Base-by-base conservation (phyloP, 768 basidiomycete species). In the Boletus speciosus region DNA sequence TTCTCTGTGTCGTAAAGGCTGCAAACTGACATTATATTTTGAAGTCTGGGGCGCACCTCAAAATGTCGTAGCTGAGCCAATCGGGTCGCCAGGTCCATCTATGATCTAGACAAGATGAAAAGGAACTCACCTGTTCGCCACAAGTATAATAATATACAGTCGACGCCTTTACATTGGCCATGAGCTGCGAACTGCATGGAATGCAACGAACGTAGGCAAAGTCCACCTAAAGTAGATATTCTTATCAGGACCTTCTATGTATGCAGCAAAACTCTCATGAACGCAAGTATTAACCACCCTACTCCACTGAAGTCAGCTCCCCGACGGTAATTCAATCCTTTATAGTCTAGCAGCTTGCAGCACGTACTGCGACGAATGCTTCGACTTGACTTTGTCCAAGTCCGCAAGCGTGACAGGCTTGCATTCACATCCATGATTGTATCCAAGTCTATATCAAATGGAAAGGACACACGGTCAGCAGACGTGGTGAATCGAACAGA, bases 321-420 rank as follows among this genome's bases (percentile, higher is more conserved):
- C n/a, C 10, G 16, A 47, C 14, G 23, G 19, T 12, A 29, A 3
- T 16, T 16, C 34, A 14, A n/a, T 14, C 9, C 15, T n/a, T 73
- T 59, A 81, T n/a, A 81, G 61, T 60, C 66, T 76, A 0, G 80
- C 78, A 2, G 65, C 63, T 57, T 59, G 61, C 34, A 79, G 63
- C 14, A 81, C 65, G 44, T 66, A 74, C 49, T 66, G 61, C 15
- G 86, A 88, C 34, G 75, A 74, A 39, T 80, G 75, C 72, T 76
- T 83, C 34, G 88, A 84, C 72, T 86, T 90, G 58, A 89, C 88
- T 71, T 84, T 90, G 64, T 88, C 77, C 4, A 93, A 76, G 56
- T 93, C 89, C 0, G 70, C 72, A 61, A 75, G 72, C 4, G 85
- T 85, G 31, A 91, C 69, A 0, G 80, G 76, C 14, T 79, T 79